These are phyloP conservation scores for Tuber borchii DNA, from an alignment of 495 filamentous ascomycete genomes.

Conservation along the genomic window DNA sequence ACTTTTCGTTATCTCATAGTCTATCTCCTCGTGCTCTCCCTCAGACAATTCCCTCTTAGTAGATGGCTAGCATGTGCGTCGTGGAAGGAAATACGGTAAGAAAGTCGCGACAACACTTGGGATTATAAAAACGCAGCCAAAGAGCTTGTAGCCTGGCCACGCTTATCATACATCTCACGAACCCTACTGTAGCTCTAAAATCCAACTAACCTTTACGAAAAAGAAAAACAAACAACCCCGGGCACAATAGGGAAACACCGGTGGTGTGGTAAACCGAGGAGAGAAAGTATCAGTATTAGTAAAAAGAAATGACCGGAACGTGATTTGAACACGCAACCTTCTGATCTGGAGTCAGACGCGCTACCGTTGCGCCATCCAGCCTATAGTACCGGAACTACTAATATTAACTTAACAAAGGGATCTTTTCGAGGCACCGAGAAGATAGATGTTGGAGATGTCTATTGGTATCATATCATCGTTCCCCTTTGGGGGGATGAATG, in stretches of 20 bases:
- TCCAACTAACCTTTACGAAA: background rate
- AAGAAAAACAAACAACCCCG: background rate
- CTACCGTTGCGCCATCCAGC: constrained; percentile 38
- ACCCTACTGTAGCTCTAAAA: background rate
- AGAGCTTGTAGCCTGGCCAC: background rate
- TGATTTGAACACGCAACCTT: constrained; percentile 39
- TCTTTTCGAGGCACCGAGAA: background rate
- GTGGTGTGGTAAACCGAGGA: background rate
- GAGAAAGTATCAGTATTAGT: background rate
- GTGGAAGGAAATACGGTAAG: background rate
- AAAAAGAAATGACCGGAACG: constrained; percentile 29
- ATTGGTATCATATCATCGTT: background rate
- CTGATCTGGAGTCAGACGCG: constrained; percentile 36
- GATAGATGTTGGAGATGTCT: background rate
- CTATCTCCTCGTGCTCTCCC: background rate
- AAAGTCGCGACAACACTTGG: background rate
- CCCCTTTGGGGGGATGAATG: background rate
- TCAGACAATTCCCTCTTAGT: background rate
- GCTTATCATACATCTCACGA: background rate
- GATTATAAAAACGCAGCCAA: background rate
- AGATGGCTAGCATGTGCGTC: background rate
- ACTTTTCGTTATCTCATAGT: background rate
- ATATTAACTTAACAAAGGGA: background rate
- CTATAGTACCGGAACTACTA: accelerated
- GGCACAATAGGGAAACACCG: background rate